These are phyloP conservation scores for Colletotrichum cereale DNA, from an alignment of 2,329 filamentous ascomycete species.

Conservation along the genomic window DNA sequence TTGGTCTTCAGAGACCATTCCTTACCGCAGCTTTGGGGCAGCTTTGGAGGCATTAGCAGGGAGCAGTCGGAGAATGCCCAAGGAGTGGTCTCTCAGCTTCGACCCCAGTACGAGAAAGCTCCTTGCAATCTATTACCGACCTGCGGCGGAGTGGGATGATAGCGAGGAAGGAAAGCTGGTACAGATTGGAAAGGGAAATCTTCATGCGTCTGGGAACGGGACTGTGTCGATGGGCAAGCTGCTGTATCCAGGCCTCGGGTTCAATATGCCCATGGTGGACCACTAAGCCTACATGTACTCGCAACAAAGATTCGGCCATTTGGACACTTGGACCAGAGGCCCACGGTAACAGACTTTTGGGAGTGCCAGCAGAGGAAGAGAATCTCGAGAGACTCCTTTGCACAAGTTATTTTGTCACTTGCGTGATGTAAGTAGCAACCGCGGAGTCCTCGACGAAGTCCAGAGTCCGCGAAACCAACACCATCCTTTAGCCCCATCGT, in stretches of 20 bases:
- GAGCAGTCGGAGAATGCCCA: neutral
- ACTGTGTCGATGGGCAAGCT: constrained; percentile 15
- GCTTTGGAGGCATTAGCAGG: neutral
- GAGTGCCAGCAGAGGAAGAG: too few relatives aligned
- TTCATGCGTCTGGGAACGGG: neutral
- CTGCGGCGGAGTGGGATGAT: neutral
- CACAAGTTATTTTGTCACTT: too few relatives aligned
- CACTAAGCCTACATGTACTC: neutral
- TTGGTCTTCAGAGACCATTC: constrained; percentile 8
- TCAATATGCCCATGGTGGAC: neutral
- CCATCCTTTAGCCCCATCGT: neutral
- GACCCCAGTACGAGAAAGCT: neutral
- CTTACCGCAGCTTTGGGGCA: neutral
- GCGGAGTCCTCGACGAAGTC: too few relatives aligned
- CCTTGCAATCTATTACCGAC: neutral
- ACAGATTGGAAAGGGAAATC: neutral
- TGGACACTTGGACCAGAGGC: neutral
- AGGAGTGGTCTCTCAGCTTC: neutral
- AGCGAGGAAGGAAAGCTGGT: neutral
- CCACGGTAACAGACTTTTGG: too few relatives aligned
- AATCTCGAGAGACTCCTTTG: too few relatives aligned
- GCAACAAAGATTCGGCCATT: too few relatives aligned
- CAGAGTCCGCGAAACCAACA: too few relatives aligned
- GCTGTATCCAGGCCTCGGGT: neutral
- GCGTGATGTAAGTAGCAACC: too few relatives aligned